Evolutionary conservation across 2,329 filamentous ascomycete species (phyloP).

Genomic region (Phialophora tarda): DNA sequence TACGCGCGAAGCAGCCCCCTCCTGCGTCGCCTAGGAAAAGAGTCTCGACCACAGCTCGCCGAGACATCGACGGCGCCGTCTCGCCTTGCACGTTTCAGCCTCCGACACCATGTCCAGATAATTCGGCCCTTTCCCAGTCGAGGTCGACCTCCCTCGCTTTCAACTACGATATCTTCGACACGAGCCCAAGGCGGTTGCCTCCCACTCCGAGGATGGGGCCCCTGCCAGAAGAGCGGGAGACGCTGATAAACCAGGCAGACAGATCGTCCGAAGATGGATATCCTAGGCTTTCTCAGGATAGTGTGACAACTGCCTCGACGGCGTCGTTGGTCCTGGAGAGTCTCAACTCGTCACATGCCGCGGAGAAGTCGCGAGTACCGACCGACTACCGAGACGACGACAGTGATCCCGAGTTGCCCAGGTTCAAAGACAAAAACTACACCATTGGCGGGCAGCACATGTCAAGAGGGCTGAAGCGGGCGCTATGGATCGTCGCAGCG

Average conservation of each 20-base stretch:
- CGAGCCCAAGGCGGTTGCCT: conserved; percentile 14
- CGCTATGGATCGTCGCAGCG: conserved; percentile 50
- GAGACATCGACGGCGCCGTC: conserved; percentile 21
- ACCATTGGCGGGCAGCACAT: conserved; percentile 29
- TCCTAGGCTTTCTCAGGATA: conserved; percentile 34
- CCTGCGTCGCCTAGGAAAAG: conserved; percentile 26
- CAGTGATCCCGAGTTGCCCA: conserved; percentile 41
- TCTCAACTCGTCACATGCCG: conserved; percentile 34
- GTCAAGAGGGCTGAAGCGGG: conserved; percentile 44
- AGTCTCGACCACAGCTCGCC: conserved; percentile 19
- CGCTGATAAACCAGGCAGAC: conserved; percentile 20
- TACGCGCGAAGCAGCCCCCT: conserved; percentile 26
- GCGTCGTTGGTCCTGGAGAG: conserved; percentile 43
- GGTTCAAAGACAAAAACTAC: conserved; percentile 31
- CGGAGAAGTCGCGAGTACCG: conserved; percentile 27
- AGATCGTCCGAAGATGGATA: conserved; percentile 11
- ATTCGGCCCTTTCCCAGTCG: conserved; percentile 20
- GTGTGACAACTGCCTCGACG: conserved; percentile 39
- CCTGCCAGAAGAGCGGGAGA: conserved; percentile 28
- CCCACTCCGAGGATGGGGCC: conserved; percentile 23
- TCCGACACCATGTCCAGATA: conserved; percentile 27
- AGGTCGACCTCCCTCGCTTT: conserved; percentile 33
- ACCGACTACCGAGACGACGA: conserved; percentile 40
- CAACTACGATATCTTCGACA: conserved; percentile 28
- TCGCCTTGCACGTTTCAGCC: conserved; percentile 14